Evolutionary conservation across 495 filamentous ascomycete species (phyloP).

Genomic region (Penicillium cosmopolitanum): DNA sequence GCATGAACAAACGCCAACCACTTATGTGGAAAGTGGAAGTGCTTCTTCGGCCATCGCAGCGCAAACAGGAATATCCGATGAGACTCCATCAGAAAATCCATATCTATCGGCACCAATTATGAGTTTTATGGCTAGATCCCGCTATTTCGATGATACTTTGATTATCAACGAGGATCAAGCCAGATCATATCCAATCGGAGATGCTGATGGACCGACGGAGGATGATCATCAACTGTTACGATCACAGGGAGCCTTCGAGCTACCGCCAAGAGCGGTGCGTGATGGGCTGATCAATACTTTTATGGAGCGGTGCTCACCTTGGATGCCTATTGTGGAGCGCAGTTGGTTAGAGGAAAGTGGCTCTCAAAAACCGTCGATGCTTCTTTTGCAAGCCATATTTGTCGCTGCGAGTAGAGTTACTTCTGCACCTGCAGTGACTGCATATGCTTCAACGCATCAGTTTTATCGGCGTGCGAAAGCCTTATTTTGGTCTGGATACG

Average conservation of each 20-base stretch:
- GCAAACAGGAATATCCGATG: background rate
- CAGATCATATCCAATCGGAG: slow-evolving; percentile 18
- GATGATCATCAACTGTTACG: slow-evolving; percentile 29
- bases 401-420: slow-evolving; percentile 32
- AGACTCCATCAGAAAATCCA: slow-evolving; percentile 17
- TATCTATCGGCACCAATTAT: slow-evolving; percentile 20
- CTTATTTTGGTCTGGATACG: slow-evolving; percentile 32
- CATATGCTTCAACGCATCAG: slow-evolving; percentile 29
- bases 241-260: slow-evolving; percentile 31
- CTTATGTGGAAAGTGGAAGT: background rate
- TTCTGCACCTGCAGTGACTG: slow-evolving; percentile 26
- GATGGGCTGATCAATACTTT: slow-evolving; percentile 32
- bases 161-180: slow-evolving; percentile 25
- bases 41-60: background rate
- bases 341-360: slow-evolving; percentile 29
- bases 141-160: slow-evolving; percentile 29
- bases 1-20: background rate
- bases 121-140: slow-evolving; percentile 29
- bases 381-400: slow-evolving; percentile 31
- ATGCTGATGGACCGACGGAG: slow-evolving; percentile 25
- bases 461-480: slow-evolving; percentile 34
- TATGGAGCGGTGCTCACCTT: slow-evolving; percentile 30
- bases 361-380: slow-evolving; percentile 22
- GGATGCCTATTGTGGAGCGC: slow-evolving; percentile 34
- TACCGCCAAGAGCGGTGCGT: slow-evolving; percentile 27